These are phyloP conservation scores for Cephalotrichum gorgonifer DNA, from an alignment of 2,329 filamentous ascomycete species.

Conservation along the genomic window DNA sequence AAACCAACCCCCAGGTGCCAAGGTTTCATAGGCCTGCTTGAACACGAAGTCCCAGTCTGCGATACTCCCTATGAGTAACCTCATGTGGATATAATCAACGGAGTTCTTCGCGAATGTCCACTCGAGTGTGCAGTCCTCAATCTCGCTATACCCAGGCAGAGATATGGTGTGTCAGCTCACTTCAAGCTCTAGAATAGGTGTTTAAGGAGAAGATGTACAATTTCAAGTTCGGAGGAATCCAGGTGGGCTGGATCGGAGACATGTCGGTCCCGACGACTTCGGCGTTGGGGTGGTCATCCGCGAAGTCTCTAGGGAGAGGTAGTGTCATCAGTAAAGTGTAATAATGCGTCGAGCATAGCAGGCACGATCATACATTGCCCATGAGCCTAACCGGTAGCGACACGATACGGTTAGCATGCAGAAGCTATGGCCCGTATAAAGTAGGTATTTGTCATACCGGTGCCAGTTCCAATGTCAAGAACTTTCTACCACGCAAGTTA, in stretches of 20 bases:
- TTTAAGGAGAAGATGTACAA: too few species aligned
- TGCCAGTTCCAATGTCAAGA: conserved; percentile 11
- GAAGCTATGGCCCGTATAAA: neutral
- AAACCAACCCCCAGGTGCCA: conserved; percentile 28
- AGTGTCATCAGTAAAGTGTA: conserved; percentile 14
- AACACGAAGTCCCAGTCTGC: conserved; percentile 45
- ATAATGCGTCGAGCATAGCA: neutral
- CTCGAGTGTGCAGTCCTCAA: conserved; percentile 20
- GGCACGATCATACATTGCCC: conserved; percentile 34
- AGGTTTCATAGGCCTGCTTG: conserved; percentile 34
- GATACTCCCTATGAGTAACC: conserved; percentile 46
- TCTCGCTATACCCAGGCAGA: too few species aligned
- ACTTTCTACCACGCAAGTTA: conserved; percentile 7
- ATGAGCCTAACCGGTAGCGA: conserved; percentile 39
- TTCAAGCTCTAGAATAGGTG: too few species aligned
- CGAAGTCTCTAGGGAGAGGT: conserved; percentile 32
- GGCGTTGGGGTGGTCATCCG: conserved; percentile 30
- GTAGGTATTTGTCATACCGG: conserved; percentile 7
- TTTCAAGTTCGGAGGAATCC: conserved; percentile 30
- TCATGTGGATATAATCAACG: conserved; percentile 51
- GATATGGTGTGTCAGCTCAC: too few species aligned
- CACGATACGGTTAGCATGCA: neutral
- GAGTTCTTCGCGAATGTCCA: conserved; percentile 34
- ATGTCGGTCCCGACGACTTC: conserved; percentile 42
- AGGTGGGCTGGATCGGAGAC: conserved; percentile 43